These are phyloP conservation scores for Castanopsis chinensis DNA, from an alignment of 306 rosid species.

Conservation along the genomic window DNA sequence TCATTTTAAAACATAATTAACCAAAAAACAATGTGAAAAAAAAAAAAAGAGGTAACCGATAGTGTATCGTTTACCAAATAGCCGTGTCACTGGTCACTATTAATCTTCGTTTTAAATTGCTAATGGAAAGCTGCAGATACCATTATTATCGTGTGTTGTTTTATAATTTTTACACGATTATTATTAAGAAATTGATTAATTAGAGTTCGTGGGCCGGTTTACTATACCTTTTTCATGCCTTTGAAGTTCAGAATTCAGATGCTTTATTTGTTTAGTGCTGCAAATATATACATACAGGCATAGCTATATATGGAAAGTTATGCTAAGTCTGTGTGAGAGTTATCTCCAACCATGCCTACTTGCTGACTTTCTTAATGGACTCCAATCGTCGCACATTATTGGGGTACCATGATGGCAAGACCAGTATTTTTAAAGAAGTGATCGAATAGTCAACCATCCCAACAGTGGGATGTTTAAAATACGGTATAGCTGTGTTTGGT, in stretches of 20 bases:
- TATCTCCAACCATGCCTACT: background rate
- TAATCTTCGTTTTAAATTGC: constrained; percentile 14
- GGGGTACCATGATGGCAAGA: background rate
- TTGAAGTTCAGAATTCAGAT: too few relatives aligned
- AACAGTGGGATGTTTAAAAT: too few relatives aligned
- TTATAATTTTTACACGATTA: too few relatives aligned
- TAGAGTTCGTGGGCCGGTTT: background rate
- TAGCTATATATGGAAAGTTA: too few relatives aligned
- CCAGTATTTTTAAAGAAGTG: too few relatives aligned
- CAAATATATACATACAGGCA: too few relatives aligned
- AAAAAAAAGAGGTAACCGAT: background rate
- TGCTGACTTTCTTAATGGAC: background rate
- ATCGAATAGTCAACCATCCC: too few relatives aligned
- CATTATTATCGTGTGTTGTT: background rate
- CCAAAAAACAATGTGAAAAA: background rate
- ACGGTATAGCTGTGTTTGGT: too few relatives aligned
- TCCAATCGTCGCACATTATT: background rate
- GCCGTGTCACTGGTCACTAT: constrained; percentile 36
- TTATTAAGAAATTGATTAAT: background rate
- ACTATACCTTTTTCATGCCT: too few relatives aligned
- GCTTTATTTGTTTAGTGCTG: too few relatives aligned
- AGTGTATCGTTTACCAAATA: constrained; percentile 3
- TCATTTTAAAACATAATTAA: too few relatives aligned
- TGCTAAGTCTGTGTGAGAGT: background rate
- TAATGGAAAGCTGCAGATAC: constrained; percentile 11